Base-by-base conservation (phyloP, 441 rosid genomes). In the Capsella rubella region DNA sequence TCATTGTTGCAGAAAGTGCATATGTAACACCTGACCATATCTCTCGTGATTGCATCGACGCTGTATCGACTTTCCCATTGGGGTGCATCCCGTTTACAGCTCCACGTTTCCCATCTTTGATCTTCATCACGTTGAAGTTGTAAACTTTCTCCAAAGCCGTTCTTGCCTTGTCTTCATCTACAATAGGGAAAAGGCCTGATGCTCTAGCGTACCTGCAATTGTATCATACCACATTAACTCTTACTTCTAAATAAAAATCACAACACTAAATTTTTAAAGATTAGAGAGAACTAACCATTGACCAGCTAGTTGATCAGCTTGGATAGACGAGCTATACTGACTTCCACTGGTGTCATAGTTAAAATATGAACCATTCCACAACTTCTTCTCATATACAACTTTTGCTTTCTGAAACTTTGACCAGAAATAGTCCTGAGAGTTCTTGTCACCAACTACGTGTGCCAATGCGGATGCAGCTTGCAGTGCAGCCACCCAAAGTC, bases 381-480 rank as follows among this genome's bases (percentile, higher is more conserved):
- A 58, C 76, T 81, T 89, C 70, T 82, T 90, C 52, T 86, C 85
- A 67, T 92, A 94, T 8, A 75, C 94, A 62, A 43, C 74, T 82
- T 89, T 94, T 4, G 94, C 99, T 80, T 86, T 87, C 82, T 80
- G 86, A 86, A 87, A 94, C 87, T 87, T 92, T 52, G 80, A 78
- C 96, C 91, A 89, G 73, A 92, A 92, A 52, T 87, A 89, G 64
- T 81, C 87, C 21, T 82, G 89, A 34, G 92, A 85, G 72, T 79
- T 88, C 72, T 86, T 85, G 79, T 90, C 97, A 43, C 96, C 99
- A n/a, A 89, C 87, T 79, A 69, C 81, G 3, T 69, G 69, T 11
- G 97, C 99, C 85, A 95, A 49, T 47, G 97, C 94, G 5, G 99
- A 87, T 57, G 99, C 87, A 69, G 99, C 99, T 81, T 95, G 97